These are phyloP conservation scores for Parathielavia appendiculata DNA, from an alignment of 495 filamentous ascomycete genomes.

Conservation along the genomic window DNA sequence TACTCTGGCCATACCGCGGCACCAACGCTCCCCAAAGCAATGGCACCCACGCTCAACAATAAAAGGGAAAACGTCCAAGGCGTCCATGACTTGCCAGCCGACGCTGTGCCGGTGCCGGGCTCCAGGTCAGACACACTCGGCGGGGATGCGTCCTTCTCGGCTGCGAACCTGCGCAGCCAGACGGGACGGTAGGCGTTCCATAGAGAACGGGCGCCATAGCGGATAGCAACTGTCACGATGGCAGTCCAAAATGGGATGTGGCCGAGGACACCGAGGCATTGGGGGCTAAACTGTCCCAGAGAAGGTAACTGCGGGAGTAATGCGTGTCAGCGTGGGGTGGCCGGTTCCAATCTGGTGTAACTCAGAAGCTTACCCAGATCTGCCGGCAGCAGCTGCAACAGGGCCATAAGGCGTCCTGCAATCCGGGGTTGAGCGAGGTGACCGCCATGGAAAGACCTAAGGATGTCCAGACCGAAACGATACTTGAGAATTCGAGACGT, in stretches of 20 bases:
- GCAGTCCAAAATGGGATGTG: conserved; percentile 30
- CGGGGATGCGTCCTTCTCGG: conserved; percentile 16
- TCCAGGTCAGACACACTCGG: conserved; percentile 10
- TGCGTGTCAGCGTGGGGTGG: background rate
- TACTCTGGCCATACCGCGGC: conserved; percentile 15
- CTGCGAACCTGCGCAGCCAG: conserved; percentile 30
- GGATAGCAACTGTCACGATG: conserved; percentile 24
- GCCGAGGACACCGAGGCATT: conserved; percentile 30
- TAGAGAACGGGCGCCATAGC: conserved; percentile 24
- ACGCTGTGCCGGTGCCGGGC: background rate
- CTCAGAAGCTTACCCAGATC: conserved; percentile 24
- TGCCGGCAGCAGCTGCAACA: conserved; percentile 31
- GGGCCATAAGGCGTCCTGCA: conserved; percentile 23
- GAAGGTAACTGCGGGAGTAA: conserved; percentile 26
- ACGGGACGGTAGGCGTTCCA: conserved; percentile 25
- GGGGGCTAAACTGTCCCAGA: conserved; percentile 24
- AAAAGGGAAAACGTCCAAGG: conserved; percentile 20
- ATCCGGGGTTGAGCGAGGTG: background rate
- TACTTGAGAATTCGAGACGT: background rate
- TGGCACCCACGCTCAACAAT: conserved; percentile 11
- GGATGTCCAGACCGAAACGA: background rate
- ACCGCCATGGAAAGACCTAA: background rate
- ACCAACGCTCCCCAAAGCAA: conserved; percentile 10
- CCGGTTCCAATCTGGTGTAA: background rate
- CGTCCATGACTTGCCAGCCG: conserved; percentile 18